These are phyloP conservation scores for Leccinum aurantiacum DNA, from an alignment of 768 basidiomycete genomes.

Conservation along the genomic window DNA sequence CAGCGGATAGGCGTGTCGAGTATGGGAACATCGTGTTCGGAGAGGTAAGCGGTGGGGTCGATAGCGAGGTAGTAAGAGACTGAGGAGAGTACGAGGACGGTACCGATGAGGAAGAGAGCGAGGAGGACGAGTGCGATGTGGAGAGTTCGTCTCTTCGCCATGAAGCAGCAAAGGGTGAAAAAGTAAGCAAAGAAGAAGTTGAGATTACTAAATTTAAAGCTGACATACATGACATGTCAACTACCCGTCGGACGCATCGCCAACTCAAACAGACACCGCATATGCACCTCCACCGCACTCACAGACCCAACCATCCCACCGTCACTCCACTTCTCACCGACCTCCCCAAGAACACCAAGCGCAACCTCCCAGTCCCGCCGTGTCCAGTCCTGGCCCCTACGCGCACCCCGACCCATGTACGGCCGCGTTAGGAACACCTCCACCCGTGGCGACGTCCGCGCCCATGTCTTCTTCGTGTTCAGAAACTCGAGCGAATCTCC, in stretches of 20 bases:
- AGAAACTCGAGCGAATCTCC: constrained; percentile 61
- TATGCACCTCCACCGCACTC: constrained; percentile 46
- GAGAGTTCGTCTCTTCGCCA: constrained; percentile 47
- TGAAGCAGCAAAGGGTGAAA: constrained; percentile 13
- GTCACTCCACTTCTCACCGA: constrained; percentile 57
- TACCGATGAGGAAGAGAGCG: constrained; percentile 80
- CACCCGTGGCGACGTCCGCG: constrained; percentile 44
- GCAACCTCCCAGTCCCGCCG: constrained; percentile 63
- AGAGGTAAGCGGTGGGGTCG: constrained; percentile 72
- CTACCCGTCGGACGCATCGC: constrained; percentile 45
- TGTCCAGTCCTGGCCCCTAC: constrained; percentile 76
- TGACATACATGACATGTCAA: not conserved
- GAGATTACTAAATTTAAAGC: not conserved
- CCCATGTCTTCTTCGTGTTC: constrained; percentile 36
- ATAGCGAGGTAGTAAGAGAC: constrained; percentile 89
- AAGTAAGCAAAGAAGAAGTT: not conserved
- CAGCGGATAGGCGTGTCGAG: constrained; percentile 55
- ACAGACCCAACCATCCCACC: constrained; percentile 55
- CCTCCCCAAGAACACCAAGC: constrained; percentile 43
- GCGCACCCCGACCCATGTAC: constrained; percentile 48
- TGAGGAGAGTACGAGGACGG: constrained; percentile 87
- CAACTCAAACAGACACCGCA: constrained; percentile 47
- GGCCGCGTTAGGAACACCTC: constrained; percentile 53
- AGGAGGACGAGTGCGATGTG: constrained; percentile 54
- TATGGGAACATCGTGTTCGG: constrained; percentile 70